Conservation (phyloP, 768 basidiomycete species). For the Obba rivulosa region DNA sequence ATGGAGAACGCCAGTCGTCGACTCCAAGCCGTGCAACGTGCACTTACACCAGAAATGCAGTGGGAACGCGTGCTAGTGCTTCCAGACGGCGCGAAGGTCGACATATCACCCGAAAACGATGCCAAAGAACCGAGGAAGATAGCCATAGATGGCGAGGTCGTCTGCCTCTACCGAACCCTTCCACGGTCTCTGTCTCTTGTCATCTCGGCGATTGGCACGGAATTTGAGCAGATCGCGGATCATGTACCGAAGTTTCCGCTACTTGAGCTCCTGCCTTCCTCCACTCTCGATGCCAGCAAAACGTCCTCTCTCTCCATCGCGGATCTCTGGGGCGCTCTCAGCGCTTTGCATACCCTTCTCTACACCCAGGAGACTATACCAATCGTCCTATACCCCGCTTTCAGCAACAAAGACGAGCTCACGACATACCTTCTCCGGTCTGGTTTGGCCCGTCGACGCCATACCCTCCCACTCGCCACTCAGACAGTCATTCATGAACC, state of each 20-base stretch:
- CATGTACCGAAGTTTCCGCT: slow-evolving; percentile 13
- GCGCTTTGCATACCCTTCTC: slow-evolving; percentile 36
- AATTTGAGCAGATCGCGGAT: slow-evolving; percentile 8
- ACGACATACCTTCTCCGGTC: slow-evolving; percentile 32
- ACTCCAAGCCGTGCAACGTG: slow-evolving; percentile 7
- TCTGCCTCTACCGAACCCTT: slow-evolving; percentile 11
- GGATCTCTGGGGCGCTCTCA: slow-evolving; percentile 37
- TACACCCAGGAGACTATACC: slow-evolving; percentile 38
- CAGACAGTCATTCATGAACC: slow-evolving; percentile 8
- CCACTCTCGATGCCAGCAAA: slow-evolving; percentile 1
- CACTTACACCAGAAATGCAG: not conserved
- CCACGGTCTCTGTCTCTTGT: slow-evolving; percentile 11
- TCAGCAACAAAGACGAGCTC: slow-evolving; percentile 30
- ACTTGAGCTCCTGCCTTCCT: slow-evolving; percentile 10
- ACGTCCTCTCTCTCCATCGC: slow-evolving; percentile 16
- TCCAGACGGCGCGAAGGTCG: slow-evolving; percentile 10
- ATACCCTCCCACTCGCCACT: slow-evolving; percentile 7
- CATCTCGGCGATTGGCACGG: slow-evolving; percentile 13
- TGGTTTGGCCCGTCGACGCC: slow-evolving; percentile 27
- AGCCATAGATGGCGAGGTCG: slow-evolving; percentile 9
- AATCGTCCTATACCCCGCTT: slow-evolving; percentile 22
- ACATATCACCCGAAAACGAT: slow-evolving; percentile 2
- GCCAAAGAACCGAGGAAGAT: slow-evolving; percentile 5
- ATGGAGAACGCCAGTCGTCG: slow-evolving; percentile 6
- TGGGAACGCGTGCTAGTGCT: slow-evolving; percentile 8